phyloP scores from a whole-genome alignment of 2,329 filamentous ascomycete species.

The Claviceps pazoutovae region DNA sequence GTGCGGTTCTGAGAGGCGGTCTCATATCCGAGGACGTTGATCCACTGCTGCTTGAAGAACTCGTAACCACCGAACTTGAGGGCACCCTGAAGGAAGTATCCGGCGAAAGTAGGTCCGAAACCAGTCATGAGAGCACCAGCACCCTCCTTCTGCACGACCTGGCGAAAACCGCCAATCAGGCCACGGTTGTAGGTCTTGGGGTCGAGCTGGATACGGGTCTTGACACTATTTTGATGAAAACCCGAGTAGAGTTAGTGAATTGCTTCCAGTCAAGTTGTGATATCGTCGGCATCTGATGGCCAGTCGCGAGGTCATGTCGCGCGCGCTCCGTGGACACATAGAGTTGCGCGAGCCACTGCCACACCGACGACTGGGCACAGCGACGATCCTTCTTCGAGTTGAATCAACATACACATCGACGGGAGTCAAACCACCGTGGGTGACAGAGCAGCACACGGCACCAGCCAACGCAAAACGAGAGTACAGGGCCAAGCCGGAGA shows the following conservation, averaged over 20 bases:
- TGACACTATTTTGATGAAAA: conserved; percentile 48
- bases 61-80: conserved; percentile 94
- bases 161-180: conserved; percentile 72
- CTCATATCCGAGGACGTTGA: conserved; percentile 67
- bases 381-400: not conserved
- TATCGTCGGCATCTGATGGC: not conserved
- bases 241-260: not conserved
- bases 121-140: conserved; percentile 76
- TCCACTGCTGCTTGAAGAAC: conserved; percentile 88
- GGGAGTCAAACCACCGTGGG: conserved; percentile 90
- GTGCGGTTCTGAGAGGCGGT: conserved; percentile 66
- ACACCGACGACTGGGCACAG: not conserved
- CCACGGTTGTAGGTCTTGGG: conserved; percentile 79
- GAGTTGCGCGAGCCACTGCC: not conserved
- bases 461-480: conserved; percentile 93
- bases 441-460: conserved; percentile 95
- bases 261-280: not conserved
- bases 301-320: not conserved
- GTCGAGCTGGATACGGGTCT: conserved; percentile 91
- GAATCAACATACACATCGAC: conserved; percentile 92
- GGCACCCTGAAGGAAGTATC: conserved; percentile 88
- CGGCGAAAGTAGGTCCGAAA: conserved; percentile 71
- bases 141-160: conserved; percentile 75
- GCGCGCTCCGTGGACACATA: not conserved
- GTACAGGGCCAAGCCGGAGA: conserved; percentile 58